Conservation (phyloP, 179 eudicot species). For the Drosera spatulata region DNA sequence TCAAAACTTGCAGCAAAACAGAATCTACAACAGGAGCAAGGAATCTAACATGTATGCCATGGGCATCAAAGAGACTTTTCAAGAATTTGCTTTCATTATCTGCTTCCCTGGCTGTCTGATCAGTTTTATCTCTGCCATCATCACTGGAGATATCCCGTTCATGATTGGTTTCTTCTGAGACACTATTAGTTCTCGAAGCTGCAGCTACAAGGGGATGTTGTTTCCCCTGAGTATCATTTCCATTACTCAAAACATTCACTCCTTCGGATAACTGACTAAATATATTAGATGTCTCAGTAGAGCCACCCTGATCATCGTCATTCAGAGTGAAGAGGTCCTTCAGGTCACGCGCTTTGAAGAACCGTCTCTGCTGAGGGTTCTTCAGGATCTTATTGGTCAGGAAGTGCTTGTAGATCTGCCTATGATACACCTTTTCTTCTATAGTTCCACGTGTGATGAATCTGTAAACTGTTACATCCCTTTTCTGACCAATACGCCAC, state of each 20-base stretch:
- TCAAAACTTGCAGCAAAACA: no score
- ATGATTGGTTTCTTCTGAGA: constrained; percentile 14
- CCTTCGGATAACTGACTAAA: constrained; percentile 74
- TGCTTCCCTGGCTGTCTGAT: constrained; percentile 24
- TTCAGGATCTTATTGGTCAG: constrained; percentile 90
- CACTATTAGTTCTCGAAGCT: constrained; percentile 16
- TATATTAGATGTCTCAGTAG: constrained; percentile 78
- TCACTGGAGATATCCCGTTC: constrained; percentile 15
- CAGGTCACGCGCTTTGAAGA: constrained; percentile 89
- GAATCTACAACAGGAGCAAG: constrained; percentile 6
- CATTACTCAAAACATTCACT: constrained; percentile 56
- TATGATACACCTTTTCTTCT: constrained; percentile 97
- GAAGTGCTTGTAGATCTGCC: constrained; percentile 94
- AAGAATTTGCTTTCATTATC: constrained; percentile 67
- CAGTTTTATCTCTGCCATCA: constrained; percentile 33
- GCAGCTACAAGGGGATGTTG: constrained; percentile 11
- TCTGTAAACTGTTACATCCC: constrained; percentile 81
- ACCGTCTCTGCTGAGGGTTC: constrained; percentile 94
- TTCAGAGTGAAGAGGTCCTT: constrained; percentile 76
- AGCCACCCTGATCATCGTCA: constrained; percentile 59
- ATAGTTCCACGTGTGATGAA: constrained; percentile 94
- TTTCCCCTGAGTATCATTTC: constrained; percentile 27
- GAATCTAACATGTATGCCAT: constrained; percentile 90
- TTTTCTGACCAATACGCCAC: constrained; percentile 97
- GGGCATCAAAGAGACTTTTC: constrained; percentile 74